Base-by-base conservation (phyloP, 345 rosid genomes). In the Balakata baccata region DNA sequence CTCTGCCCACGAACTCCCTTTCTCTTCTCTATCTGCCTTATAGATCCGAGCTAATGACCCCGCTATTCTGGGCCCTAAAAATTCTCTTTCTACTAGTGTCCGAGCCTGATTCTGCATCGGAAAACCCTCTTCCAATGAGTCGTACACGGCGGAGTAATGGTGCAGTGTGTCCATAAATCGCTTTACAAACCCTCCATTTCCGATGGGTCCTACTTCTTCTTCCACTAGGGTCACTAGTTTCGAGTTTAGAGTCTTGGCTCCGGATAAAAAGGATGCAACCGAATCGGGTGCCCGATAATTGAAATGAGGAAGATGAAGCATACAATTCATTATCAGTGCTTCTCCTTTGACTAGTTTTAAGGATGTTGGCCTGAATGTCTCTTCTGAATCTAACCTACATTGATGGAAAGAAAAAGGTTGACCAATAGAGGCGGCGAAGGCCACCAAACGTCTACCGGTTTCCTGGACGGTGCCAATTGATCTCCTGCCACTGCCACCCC, bases 391-490 rank as follows among this genome's bases (percentile, higher is more conserved):
- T 45, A 90, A 54, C 50, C 88, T 79, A 71, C 93, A 92, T 23
- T 89, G 97, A 17, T 94, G 90, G 69, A 84, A 94, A 0, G 96
- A 90, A 66, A 94, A 90, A 0, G 95, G 94, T 34, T 86, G 96
- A 6, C 92, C 92, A 7, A 90, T 83, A 0, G 97, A 94, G 5
- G 90, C 87, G 0, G 98, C 97, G 0, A 90, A 94, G 1, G 97
- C 86, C 0, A 82, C 78, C 58, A 94, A 70, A 16, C 89, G 81
- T 0, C 95, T 86, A 1, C 98, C 98, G 3, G 95, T 85, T 58
- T 92, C 97, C 29, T 89, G 98, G 51, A 92, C 84, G 10, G 92
- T 84, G 23, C 85, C 82, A 10, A 89, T 82, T 0, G 93, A 85
- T 41, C 84, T 83, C 59, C 89, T 79, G 10, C 93, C 84, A 6